Conservation (phyloP, 768 basidiomycete genomes). For the Hemileccinum impolitum region DNA sequence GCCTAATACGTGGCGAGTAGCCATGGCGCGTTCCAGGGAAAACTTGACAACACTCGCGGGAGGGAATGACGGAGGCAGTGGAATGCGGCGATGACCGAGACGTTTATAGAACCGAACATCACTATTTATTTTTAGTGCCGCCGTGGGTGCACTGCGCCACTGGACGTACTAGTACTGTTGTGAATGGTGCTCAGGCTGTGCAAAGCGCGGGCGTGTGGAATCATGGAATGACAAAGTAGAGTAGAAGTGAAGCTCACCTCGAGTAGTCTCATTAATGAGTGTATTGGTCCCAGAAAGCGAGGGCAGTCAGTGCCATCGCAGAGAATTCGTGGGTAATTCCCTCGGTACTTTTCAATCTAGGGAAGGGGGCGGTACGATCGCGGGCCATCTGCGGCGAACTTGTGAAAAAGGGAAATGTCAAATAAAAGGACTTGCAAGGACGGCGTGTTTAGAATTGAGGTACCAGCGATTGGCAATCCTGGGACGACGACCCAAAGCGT, state of each 20-base stretch:
- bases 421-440: background rate
- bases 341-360: constrained; percentile 17
- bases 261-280: constrained; percentile 6
- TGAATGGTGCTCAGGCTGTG: constrained; percentile 7
- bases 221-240: background rate
- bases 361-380: constrained; percentile 11
- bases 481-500: background rate
- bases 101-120: constrained; percentile 1
- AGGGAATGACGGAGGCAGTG: background rate
- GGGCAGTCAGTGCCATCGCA: background rate
- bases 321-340: constrained; percentile 3
- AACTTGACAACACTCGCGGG: constrained; percentile 20
- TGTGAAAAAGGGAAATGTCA: constrained; percentile 11
- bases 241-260: background rate
- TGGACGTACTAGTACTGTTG: constrained; percentile 1
- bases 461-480: background rate
- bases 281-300: background rate
- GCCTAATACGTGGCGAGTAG: background rate
- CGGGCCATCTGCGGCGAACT: constrained; percentile 14
- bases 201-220: constrained; percentile 1
- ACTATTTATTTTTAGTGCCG: constrained; percentile 1
- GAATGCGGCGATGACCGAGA: constrained; percentile 19
- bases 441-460: constrained; percentile 5
- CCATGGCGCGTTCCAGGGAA: background rate
- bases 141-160: constrained; percentile 15